phyloP scores from a whole-genome alignment of 371 early-diverging fungal genomes.

The Blakeslea trispora region DNA sequence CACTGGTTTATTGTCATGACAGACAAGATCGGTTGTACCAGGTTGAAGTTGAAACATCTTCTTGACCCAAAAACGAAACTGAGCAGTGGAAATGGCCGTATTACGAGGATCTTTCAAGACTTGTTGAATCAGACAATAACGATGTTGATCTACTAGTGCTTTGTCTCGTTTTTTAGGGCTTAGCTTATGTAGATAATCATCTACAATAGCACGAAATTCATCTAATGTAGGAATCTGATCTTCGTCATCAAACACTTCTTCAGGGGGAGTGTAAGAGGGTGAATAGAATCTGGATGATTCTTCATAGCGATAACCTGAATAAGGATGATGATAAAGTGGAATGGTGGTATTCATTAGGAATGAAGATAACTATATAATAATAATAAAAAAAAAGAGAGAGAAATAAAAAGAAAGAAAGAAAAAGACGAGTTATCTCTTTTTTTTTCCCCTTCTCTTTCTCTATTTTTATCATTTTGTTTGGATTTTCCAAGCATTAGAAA shows the following conservation, averaged over 20 bases:
- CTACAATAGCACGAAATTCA: conserved; percentile 44
- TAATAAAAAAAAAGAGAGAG: not conserved
- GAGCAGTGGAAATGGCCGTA: conserved; percentile 64
- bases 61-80: conserved; percentile 69
- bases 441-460: too few relatives aligned
- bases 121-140: conserved; percentile 57
- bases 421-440: not conserved
- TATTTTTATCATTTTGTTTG: too few relatives aligned
- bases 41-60: conserved; percentile 62
- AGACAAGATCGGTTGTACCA: conserved; percentile 47
- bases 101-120: conserved; percentile 61
- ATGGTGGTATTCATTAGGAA: conserved; percentile 24
- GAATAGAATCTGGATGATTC: conserved; percentile 18
- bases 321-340: conserved; percentile 24
- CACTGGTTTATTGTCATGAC: conserved; percentile 62
- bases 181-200: conserved; percentile 57
- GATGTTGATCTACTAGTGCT: conserved; percentile 56
- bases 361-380: not conserved
- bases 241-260: conserved; percentile 37
- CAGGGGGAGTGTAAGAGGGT: conserved; percentile 15
- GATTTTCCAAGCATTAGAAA: conserved; percentile 1
- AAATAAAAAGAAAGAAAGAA: conserved; percentile 7
- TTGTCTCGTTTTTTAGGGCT: conserved; percentile 66
- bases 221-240: conserved; percentile 44
- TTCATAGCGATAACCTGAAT: conserved; percentile 30